Conservation (phyloP, 2,329 filamentous ascomycete genomes). For the Colletotrichum lindemuthianum region DNA sequence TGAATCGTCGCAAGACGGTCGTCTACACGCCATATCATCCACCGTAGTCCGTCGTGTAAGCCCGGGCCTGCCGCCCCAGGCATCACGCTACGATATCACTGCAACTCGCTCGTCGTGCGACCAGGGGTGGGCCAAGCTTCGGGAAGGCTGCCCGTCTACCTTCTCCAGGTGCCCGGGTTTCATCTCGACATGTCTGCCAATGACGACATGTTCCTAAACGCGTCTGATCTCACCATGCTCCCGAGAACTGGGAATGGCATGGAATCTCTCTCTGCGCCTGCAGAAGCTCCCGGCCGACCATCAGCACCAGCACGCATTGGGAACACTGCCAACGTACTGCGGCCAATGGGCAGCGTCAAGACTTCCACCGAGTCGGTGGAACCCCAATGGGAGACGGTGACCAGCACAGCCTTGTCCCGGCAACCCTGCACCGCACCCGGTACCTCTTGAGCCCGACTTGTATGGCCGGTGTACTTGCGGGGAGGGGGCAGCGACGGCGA, state of each 20-base stretch:
- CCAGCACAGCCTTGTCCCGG: slow-evolving; percentile 33
- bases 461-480: slow-evolving; percentile 10
- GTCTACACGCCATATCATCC: not conserved
- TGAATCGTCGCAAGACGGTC: slow-evolving; percentile 2
- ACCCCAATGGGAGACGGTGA: slow-evolving; percentile 20
- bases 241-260: slow-evolving; percentile 31
- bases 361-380: slow-evolving; percentile 21
- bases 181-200: slow-evolving; percentile 27
- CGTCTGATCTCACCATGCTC: slow-evolving; percentile 33
- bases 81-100: slow-evolving; percentile 7
- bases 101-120: slow-evolving; percentile 22
- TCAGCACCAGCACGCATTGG: slow-evolving; percentile 32
- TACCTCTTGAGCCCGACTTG: slow-evolving; percentile 9
- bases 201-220: slow-evolving; percentile 36
- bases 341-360: slow-evolving; percentile 31
- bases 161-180: slow-evolving; percentile 33
- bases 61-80: slow-evolving; percentile 16
- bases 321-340: slow-evolving; percentile 31
- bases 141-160: slow-evolving; percentile 8
- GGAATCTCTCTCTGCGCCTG: slow-evolving; percentile 21
- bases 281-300: slow-evolving; percentile 31
- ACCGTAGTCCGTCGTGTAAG: too few species aligned
- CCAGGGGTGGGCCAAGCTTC: slow-evolving; percentile 15
- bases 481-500: slow-evolving; percentile 1
- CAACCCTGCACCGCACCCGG: slow-evolving; percentile 4